These are phyloP conservation scores for Aspergillus phoenicis DNA, from an alignment of 2,329 filamentous ascomycete species.

Conservation along the genomic window DNA sequence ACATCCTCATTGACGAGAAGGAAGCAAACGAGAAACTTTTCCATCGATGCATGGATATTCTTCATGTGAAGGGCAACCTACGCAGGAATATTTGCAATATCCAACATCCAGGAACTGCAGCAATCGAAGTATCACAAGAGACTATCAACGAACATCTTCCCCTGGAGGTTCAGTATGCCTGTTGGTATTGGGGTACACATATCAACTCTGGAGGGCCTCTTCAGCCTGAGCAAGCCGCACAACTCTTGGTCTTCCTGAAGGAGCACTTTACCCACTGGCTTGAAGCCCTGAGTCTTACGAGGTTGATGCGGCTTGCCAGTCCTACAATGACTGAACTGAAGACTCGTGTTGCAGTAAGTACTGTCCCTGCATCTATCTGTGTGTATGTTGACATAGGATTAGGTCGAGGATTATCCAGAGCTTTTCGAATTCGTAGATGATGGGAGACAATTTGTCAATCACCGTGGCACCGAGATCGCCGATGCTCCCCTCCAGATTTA, in stretches of 20 bases:
- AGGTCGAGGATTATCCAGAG: background rate
- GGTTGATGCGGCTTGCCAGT: background rate
- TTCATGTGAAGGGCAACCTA: background rate
- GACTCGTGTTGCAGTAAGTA: background rate
- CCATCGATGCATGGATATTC: background rate
- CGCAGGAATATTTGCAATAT: background rate
- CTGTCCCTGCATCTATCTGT: background rate
- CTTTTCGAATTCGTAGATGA: background rate
- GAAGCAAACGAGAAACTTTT: background rate
- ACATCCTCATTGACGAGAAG: background rate
- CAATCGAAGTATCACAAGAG: background rate
- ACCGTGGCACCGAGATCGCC: background rate
- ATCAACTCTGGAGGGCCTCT: background rate
- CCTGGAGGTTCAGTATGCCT: background rate
- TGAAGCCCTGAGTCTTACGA: background rate
- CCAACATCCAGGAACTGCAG: background rate
- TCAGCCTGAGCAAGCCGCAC: background rate
- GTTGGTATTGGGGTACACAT: background rate
- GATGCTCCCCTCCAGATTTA: background rate
- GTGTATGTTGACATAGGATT: background rate
- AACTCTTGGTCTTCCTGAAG: background rate
- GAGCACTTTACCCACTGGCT: background rate
- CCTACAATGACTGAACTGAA: background rate
- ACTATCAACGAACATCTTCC: background rate
- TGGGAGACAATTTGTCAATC: background rate